phyloP scores from a whole-genome alignment of 306 rosid species.

The Ochetophila trinervis region DNA sequence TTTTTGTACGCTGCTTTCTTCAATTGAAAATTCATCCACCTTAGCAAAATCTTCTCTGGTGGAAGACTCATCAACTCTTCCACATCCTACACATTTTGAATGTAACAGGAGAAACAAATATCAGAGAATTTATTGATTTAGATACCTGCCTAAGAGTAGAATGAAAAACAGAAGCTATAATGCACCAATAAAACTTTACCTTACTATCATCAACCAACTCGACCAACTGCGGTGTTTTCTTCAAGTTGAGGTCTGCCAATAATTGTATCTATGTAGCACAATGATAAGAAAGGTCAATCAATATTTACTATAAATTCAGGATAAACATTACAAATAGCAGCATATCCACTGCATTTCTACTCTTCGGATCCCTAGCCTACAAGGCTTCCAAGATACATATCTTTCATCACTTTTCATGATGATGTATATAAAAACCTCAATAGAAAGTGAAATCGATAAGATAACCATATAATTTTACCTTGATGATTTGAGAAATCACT shows the following conservation, averaged over 20 bases:
- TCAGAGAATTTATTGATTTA: slow-evolving; percentile 5
- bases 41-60: slow-evolving; percentile 89
- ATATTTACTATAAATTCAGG: not conserved
- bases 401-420: not conserved
- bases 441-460: slow-evolving; percentile 13
- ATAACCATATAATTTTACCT: slow-evolving; percentile 47
- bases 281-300: slow-evolving; percentile 27
- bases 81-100: slow-evolving; percentile 63
- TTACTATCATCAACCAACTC: slow-evolving; percentile 87
- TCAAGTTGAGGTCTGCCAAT: slow-evolving; percentile 90
- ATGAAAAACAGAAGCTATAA: slow-evolving; percentile 7
- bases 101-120: slow-evolving; percentile 19
- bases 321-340: not conserved
- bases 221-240: slow-evolving; percentile 92
- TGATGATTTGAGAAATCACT: slow-evolving; percentile 89
- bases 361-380: not conserved
- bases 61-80: slow-evolving; percentile 93
- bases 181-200: slow-evolving; percentile 40
- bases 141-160: not conserved
- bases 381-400: slow-evolving; percentile 6
- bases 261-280: slow-evolving; percentile 72
- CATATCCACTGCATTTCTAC: not conserved
- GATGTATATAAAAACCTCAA: not conserved
- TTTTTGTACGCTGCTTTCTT: slow-evolving; percentile 76
- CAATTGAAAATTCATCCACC: slow-evolving; percentile 98